Evolutionary conservation across 2,329 filamentous ascomycete genomes (phyloP).

Genomic region (Aspergillus chevalieri): DNA sequence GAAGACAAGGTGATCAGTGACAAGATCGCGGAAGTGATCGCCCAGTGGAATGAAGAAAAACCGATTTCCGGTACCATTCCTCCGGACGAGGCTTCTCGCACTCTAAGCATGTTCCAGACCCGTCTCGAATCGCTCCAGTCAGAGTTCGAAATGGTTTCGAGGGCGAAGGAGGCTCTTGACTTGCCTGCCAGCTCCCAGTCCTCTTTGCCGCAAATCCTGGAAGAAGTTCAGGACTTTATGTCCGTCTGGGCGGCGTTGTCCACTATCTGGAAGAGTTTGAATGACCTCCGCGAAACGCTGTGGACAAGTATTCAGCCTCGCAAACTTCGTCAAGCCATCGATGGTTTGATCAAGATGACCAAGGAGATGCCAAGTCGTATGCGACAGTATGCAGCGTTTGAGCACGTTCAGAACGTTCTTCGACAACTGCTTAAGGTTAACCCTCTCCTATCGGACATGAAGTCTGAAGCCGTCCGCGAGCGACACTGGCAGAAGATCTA

Average conservation of each 20-base stretch:
- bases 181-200: constrained; percentile 74
- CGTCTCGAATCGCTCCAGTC: constrained; percentile 79
- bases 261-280: constrained; percentile 93
- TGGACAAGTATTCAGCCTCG: constrained; percentile 96
- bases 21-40: constrained; percentile 77
- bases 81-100: constrained; percentile 78
- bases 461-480: constrained; percentile 93
- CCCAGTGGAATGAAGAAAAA: constrained; percentile 92
- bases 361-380: constrained; percentile 99
- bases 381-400: constrained; percentile 99
- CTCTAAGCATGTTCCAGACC: constrained; percentile 73
- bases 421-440: constrained; percentile 89
- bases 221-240: constrained; percentile 98
- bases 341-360: constrained; percentile 91
- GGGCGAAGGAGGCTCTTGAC: constrained; percentile 93
- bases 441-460: constrained; percentile 76
- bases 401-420: constrained; percentile 89
- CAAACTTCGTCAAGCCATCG: constrained; percentile 83
- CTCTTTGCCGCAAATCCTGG: constrained; percentile 75
- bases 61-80: constrained; percentile 91
- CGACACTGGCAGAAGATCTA: constrained; percentile 97
- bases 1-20: constrained; percentile 88
- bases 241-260: constrained; percentile 95
- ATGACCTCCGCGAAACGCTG: constrained; percentile 82
- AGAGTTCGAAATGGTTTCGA: constrained; percentile 88